Evolutionary conservation across 2,329 filamentous ascomycete species (phyloP).

Genomic region (Alternaria tenuissima): DNA sequence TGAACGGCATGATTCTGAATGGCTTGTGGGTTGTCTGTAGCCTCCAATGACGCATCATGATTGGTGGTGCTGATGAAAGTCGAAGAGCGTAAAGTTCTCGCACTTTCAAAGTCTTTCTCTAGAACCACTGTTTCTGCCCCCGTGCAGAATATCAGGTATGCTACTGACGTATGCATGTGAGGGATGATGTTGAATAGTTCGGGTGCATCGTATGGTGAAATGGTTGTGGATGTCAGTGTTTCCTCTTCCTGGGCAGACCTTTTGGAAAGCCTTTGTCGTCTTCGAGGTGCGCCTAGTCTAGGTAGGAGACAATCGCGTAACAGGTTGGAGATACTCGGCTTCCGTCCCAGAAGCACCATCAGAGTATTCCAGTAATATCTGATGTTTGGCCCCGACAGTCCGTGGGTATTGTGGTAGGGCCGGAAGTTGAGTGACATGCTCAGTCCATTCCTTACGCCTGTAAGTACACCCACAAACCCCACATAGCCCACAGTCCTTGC

Average conservation of each 20-base stretch:
- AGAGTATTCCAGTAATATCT: slow-evolving; percentile 60
- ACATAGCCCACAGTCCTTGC: slow-evolving; percentile 61
- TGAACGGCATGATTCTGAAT: slow-evolving; percentile 16
- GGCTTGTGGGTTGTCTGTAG: neutral
- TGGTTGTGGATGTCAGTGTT: neutral
- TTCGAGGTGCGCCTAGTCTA: neutral
- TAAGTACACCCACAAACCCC: slow-evolving; percentile 62
- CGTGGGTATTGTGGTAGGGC: slow-evolving; percentile 56
- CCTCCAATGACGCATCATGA: slow-evolving; percentile 54
- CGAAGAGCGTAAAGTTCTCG: slow-evolving; percentile 54
- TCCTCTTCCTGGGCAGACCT: neutral
- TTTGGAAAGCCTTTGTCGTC: neutral
- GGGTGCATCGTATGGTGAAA: slow-evolving; percentile 17
- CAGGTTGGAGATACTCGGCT: slow-evolving; percentile 62
- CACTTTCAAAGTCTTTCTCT: slow-evolving; percentile 64
- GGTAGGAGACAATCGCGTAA: slow-evolving; percentile 57
- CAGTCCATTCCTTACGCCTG: slow-evolving; percentile 57
- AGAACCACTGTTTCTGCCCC: slow-evolving; percentile 58
- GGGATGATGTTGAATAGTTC: slow-evolving; percentile 49
- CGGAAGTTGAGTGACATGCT: slow-evolving; percentile 63
- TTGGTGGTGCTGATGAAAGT: slow-evolving; percentile 67
- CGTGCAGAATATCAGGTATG: slow-evolving; percentile 66
- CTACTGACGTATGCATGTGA: slow-evolving; percentile 58
- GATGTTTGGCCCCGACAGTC: slow-evolving; percentile 42
- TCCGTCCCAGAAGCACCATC: slow-evolving; percentile 62